phyloP scores from a whole-genome alignment of 2,329 filamentous ascomycete genomes.

The Clarireedia sp. region DNA sequence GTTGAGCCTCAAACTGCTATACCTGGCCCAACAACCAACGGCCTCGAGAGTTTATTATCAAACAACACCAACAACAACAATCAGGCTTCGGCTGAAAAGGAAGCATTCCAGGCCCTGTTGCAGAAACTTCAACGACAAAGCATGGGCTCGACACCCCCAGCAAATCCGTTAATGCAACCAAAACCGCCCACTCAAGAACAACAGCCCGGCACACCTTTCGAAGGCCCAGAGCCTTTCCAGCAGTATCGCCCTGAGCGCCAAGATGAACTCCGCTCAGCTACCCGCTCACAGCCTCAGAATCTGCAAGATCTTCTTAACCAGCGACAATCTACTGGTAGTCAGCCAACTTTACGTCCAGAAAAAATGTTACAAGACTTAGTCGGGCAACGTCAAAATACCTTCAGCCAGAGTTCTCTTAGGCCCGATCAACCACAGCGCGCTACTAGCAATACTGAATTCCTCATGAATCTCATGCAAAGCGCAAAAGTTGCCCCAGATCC shows the following conservation, averaged over 20 bases:
- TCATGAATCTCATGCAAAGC: constrained; percentile 74
- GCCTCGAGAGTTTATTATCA: constrained; percentile 17
- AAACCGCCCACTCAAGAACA: constrained; percentile 37
- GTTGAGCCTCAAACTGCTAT: constrained; percentile 42
- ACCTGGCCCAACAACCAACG: constrained; percentile 25
- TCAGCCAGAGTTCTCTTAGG: constrained; percentile 42
- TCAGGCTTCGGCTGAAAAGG: constrained; percentile 56
- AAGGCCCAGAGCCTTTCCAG: constrained; percentile 37
- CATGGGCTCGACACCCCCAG: constrained; percentile 36
- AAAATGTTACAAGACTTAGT: constrained; percentile 55
- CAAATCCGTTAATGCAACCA: constrained; percentile 28
- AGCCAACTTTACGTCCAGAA: constrained; percentile 42
- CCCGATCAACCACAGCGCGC: constrained; percentile 39
- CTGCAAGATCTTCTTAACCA: constrained; percentile 45
- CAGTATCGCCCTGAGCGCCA: constrained; percentile 28
- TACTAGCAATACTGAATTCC: constrained; percentile 63
- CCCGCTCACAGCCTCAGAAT: constrained; percentile 30
- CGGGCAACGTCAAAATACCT: constrained; percentile 48
- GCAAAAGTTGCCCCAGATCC: constrained; percentile 41
- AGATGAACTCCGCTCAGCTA: constrained; percentile 22
- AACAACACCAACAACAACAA: constrained; percentile 12
- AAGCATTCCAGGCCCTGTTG: constrained; percentile 76
- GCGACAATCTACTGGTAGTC: constrained; percentile 31
- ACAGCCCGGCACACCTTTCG: constrained; percentile 37
- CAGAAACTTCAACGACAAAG: constrained; percentile 64